Percentiles rank a stretch among this genome's conserved stretches.
These are phyloP conservation scores for Voacanga thouarsii DNA, from an alignment of 257 asterid genomes.

Conservation along the genomic window DNA sequence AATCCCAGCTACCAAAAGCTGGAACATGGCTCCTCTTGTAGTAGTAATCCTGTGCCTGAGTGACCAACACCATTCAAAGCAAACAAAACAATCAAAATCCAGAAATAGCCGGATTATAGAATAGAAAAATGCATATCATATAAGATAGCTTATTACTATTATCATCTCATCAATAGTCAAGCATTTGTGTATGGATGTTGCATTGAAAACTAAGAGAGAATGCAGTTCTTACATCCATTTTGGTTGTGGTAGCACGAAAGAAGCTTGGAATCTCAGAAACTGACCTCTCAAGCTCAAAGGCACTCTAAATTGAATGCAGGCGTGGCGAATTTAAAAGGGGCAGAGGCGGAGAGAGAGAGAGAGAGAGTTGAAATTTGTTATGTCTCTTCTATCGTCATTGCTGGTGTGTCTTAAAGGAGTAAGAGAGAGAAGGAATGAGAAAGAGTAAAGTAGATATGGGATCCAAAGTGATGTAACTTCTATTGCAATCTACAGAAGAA, in stretches of 20 bases:
- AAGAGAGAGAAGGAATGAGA: slow-evolving; percentile 1
- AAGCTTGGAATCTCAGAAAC: background rate
- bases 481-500: slow-evolving; percentile 24
- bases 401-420: no score
- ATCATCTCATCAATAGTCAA: background rate
- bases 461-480: slow-evolving; percentile 25
- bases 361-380: background rate
- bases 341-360: background rate
- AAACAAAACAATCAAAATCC: background rate
- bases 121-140: background rate
- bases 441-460: slow-evolving; percentile 12
- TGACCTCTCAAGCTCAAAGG: slow-evolving; percentile 8
- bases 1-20: slow-evolving; percentile 90
- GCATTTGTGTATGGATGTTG: background rate
- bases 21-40: slow-evolving; percentile 61
- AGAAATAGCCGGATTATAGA: background rate
- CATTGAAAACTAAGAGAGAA: background rate
- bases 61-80: background rate
- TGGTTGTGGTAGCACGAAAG: background rate
- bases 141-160: no score
- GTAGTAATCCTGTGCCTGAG: slow-evolving; percentile 35
- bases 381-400: background rate
- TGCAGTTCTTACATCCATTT: slow-evolving; percentile 12
- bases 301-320: background rate
- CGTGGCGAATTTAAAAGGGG: slow-evolving; percentile 1